A percentile compares a stretch with the other conserved stretches of the same genome.
Conservation (phyloP, 106 monocot genomes). For the Narthecium ossifragum region DNA sequence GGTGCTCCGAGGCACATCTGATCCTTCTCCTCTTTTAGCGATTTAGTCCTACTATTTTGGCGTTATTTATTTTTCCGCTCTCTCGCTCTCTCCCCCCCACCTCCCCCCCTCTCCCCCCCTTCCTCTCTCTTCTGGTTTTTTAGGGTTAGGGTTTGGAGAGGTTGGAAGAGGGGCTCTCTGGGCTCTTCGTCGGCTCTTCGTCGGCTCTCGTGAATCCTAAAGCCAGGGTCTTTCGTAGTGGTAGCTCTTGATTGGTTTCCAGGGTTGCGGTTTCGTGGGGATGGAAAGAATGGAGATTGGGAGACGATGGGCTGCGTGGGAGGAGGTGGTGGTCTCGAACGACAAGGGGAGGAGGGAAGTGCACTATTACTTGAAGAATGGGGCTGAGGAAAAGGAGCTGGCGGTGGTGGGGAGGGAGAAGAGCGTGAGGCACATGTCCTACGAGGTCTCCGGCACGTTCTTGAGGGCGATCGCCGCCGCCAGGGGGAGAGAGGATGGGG, state of each 20-base stretch:
- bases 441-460: slow-evolving; percentile 33
- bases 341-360: slow-evolving; percentile 74
- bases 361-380: slow-evolving; percentile 60
- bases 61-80: no score
- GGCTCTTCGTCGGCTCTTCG: not conserved
- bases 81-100: not conserved
- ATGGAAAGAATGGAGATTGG: not conserved
- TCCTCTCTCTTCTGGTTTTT: no score
- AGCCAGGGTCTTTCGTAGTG: no score
- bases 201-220: not conserved
- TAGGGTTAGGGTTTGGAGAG: no score
- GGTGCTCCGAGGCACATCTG: no score
- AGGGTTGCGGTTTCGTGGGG: slow-evolving; percentile 26
- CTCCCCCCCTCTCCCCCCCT: not conserved
- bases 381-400: slow-evolving; percentile 37
- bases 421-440: slow-evolving; percentile 82
- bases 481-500: not conserved
- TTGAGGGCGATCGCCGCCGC: slow-evolving; percentile 1
- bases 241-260: no score
- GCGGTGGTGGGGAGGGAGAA: slow-evolving; percentile 85
- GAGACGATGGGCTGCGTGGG: slow-evolving; percentile 35
- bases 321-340: slow-evolving; percentile 73
- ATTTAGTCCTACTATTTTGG: no score
- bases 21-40: no score
- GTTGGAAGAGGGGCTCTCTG: no score